Evolutionary conservation across 2,329 filamentous ascomycete species (phyloP), one percentile per base, ranked within the genome.

Genomic region (Arachnopeziza araneosa): DNA sequence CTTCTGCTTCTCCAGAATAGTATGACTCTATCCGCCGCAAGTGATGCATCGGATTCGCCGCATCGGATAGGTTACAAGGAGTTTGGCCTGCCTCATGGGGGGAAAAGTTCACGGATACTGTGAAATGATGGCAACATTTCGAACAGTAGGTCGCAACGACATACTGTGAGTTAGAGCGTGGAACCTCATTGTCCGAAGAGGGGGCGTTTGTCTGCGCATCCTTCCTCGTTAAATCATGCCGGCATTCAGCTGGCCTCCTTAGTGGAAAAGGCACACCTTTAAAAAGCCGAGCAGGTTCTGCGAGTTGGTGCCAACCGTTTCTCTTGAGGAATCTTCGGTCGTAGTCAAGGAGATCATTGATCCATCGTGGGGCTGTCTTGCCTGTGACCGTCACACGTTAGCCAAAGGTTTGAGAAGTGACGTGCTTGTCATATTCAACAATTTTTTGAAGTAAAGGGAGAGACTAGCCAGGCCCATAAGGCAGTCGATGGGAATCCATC

Each of bases 121-220:
- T 79, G 51, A 88, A 75, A 72, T 90, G 86, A 68, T 79, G 78
- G 56, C 83, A 81, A 70, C 87, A 90, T 61, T 76, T 77, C 59
- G 77, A 74, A 72, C 87, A 90, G 64, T 84, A 79, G 2, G 84
- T 79, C 19, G 85, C 81, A 26, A 87, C 76, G 65, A 79, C 83
- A 69, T 82, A 85, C 53, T 77, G 69, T 2, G 78, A 78, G 7
- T 71, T 61, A 32, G 65, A 64, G 60, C 74, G 71, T 44, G 75
- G 71, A 32, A 72, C 68, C 30, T 73, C 69, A 59, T 80, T 78
- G 12, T 63, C 49, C 10, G 74, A 71, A 21, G 59, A 68, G 52
- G 73, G 73, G 60, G 80, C 69, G 32, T 75, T 71, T 57, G 80
- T 83, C 71, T 87, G 84, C 52, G 77, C 75, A 22, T 74, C 63